Conservation (phyloP, 805 yeast genomes). For the Komagataella ulmi region DNA sequence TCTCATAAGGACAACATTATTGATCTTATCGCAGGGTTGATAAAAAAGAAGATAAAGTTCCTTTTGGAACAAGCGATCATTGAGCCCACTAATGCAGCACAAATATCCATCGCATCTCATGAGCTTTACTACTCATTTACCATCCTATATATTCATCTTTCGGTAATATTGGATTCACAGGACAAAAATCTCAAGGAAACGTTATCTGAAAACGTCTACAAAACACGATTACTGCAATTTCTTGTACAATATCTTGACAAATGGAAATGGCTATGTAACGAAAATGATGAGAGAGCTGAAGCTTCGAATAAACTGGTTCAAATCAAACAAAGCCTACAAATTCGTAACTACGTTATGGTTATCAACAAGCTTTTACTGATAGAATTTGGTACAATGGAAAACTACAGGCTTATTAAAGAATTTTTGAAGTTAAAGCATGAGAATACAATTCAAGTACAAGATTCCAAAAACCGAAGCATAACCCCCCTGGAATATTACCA, state of each 20-base stretch:
- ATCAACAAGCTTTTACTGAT: slow-evolving; percentile 40
- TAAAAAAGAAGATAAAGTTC: neutral
- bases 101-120: slow-evolving; percentile 5
- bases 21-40: neutral
- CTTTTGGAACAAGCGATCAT: neutral
- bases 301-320: slow-evolving; percentile 10
- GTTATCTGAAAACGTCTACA: slow-evolving; percentile 8
- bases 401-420: slow-evolving; percentile 28
- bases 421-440: slow-evolving; percentile 30
- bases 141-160: slow-evolving; percentile 9
- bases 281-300: slow-evolving; percentile 7
- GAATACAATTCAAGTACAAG: slow-evolving; percentile 5
- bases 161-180: slow-evolving; percentile 3
- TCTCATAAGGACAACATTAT: slow-evolving; percentile 7
- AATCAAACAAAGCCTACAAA: slow-evolving; percentile 20
- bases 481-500: slow-evolving; percentile 81
- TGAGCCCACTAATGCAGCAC: neutral
- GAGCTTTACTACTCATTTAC: slow-evolving; percentile 17
- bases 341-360: slow-evolving; percentile 42
- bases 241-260: slow-evolving; percentile 41
- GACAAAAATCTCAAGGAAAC: slow-evolving; percentile 1
- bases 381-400: slow-evolving; percentile 45
- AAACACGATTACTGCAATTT: slow-evolving; percentile 22
- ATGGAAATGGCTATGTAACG: slow-evolving; percentile 44
- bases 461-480: slow-evolving; percentile 27